Percentiles rank a stretch among this genome's conserved stretches.
These are phyloP conservation scores for Hymenoscyphus occultus DNA, from an alignment of 2,329 filamentous ascomycete species.

Conservation along the genomic window DNA sequence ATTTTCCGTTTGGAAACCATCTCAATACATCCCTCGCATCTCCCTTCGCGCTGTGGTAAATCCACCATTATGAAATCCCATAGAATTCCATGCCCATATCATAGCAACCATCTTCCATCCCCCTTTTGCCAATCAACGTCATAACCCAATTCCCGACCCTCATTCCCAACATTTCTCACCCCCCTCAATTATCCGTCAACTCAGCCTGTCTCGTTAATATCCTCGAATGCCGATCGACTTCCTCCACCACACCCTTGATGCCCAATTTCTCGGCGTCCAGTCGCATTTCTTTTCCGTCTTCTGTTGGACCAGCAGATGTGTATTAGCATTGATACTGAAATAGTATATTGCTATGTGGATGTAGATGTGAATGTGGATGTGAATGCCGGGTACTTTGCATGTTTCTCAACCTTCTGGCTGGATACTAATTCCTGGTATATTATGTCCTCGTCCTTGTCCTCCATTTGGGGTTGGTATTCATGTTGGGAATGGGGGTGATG, in stretches of 20 bases:
- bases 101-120: conserved; percentile 28
- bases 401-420: too few relatives aligned
- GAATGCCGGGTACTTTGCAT: too few relatives aligned
- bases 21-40: neutral
- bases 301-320: conserved; percentile 44
- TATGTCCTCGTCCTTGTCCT: too few relatives aligned
- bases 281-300: conserved; percentile 88
- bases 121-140: conserved; percentile 28
- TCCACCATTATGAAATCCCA: neutral
- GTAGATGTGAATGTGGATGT: too few relatives aligned
- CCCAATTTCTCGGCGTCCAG: conserved; percentile 77
- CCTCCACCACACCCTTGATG: conserved; percentile 82
- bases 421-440: too few relatives aligned
- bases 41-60: neutral
- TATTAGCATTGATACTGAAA: neutral
- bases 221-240: conserved; percentile 87
- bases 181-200: conserved; percentile 49
- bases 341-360: neutral
- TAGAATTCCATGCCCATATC: neutral
- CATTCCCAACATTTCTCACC: conserved; percentile 7
- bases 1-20: neutral
- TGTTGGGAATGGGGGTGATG: neutral
- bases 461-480: too few relatives aligned
- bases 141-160: neutral
- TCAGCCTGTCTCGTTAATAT: conserved; percentile 79